Percentiles rank a stretch among this genome's conserved stretches.
These are phyloP conservation scores for Endoconidiophora polonica DNA, from an alignment of 2,329 filamentous ascomycete genomes.

Conservation along the genomic window DNA sequence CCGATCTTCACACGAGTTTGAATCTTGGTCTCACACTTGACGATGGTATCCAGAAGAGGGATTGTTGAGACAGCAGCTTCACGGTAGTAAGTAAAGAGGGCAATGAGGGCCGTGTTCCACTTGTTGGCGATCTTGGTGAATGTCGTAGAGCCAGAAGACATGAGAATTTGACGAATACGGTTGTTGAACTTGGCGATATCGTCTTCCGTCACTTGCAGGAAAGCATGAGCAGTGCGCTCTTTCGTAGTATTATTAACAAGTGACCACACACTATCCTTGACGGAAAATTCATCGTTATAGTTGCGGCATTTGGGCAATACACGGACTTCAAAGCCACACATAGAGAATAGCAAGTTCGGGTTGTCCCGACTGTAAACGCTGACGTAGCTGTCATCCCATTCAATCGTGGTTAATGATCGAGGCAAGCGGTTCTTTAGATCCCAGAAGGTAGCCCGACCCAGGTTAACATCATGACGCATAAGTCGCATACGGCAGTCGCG, in stretches of 20 bases:
- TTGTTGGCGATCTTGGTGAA: constrained; percentile 99
- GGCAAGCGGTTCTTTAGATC: constrained; percentile 94
- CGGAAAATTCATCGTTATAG: constrained; percentile 86
- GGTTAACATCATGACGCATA: constrained; percentile 97
- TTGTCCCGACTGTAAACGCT: constrained; percentile 98
- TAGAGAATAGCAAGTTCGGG: constrained; percentile 89
- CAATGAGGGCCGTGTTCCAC: constrained; percentile 96
- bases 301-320: constrained; percentile 93
- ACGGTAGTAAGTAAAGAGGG: constrained; percentile 95
- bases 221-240: constrained; percentile 91
- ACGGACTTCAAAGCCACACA: constrained; percentile 95
- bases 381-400: constrained; percentile 97
- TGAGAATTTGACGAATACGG: constrained; percentile 91
- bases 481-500: constrained; percentile 93
- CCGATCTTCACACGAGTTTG: constrained; percentile 98
- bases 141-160: constrained; percentile 98
- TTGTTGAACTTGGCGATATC: constrained; percentile 99
- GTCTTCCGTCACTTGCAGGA: constrained; percentile 93
- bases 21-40: constrained; percentile 99
- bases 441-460: constrained; percentile 96
- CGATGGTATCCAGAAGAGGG: constrained; percentile 85
- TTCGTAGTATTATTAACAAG: constrained; percentile 92
- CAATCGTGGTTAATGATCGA: constrained; percentile 86
- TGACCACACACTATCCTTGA: constrained; percentile 97
- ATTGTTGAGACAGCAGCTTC: constrained; percentile 95